Percentiles rank a stretch among this genome's conserved stretches.
These are phyloP conservation scores for Magnusiomyces sp. DNA, from an alignment of 1,139 yeast genomes.

Conservation along the genomic window DNA sequence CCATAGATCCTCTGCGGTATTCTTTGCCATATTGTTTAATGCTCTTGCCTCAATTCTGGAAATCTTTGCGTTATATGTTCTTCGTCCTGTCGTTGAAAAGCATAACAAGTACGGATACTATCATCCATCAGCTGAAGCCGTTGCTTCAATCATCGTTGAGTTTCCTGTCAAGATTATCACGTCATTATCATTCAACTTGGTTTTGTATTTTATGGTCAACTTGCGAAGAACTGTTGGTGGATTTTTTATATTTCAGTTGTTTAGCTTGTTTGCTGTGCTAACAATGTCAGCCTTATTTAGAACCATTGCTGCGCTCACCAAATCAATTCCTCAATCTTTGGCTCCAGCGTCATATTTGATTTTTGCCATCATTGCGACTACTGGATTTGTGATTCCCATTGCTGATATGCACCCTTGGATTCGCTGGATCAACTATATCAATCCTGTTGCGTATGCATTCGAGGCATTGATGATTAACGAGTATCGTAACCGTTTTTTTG, in stretches of 20 bases:
- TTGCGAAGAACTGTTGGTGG: constrained; percentile 58
- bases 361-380: constrained; percentile 54
- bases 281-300: constrained; percentile 68
- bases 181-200: constrained; percentile 50
- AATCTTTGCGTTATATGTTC: constrained; percentile 58
- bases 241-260: constrained; percentile 58
- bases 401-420: constrained; percentile 69
- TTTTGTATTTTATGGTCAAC: constrained; percentile 58
- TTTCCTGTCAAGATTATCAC: constrained; percentile 53
- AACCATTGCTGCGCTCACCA: constrained; percentile 56
- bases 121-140: constrained; percentile 71
- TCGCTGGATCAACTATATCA: constrained; percentile 66
- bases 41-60: constrained; percentile 70
- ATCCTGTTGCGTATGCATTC: constrained; percentile 63
- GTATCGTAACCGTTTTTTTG: constrained; percentile 39
- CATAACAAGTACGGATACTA: constrained; percentile 68
- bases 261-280: constrained; percentile 47
- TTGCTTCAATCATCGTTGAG: constrained; percentile 61
- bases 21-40: constrained; percentile 69
- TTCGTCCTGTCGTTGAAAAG: constrained; percentile 74
- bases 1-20: too few relatives aligned
- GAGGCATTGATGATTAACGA: constrained; percentile 63
- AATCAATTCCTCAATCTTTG: constrained; percentile 58
- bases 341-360: constrained; percentile 61
- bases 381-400: constrained; percentile 70